These are phyloP conservation scores for Lactarius vividus DNA, from an alignment of 768 basidiomycete genomes.

Conservation along the genomic window DNA sequence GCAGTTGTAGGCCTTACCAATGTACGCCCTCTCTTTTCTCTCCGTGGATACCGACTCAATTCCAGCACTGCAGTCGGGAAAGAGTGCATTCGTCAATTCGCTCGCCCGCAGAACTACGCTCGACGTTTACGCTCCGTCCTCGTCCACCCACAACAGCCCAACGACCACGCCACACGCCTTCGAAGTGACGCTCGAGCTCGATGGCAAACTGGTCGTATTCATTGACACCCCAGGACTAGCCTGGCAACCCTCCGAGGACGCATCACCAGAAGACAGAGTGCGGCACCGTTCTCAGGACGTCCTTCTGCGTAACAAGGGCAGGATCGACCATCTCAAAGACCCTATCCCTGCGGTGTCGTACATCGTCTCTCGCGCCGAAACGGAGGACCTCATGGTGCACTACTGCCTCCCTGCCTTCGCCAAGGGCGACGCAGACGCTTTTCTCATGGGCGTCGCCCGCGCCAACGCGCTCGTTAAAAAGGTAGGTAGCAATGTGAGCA, in stretches of 20 bases:
- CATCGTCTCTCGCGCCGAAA: slow-evolving; percentile 63
- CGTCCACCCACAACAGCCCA: slow-evolving; percentile 48
- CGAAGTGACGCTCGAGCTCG: slow-evolving; percentile 51
- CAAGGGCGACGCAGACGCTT: slow-evolving; percentile 62
- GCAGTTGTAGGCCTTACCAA: slow-evolving; percentile 85
- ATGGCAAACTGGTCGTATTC: slow-evolving; percentile 53
- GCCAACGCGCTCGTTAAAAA: slow-evolving; percentile 74
- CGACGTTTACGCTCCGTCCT: slow-evolving; percentile 52
- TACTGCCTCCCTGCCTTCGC: slow-evolving; percentile 82
- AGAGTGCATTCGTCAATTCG: slow-evolving; percentile 84
- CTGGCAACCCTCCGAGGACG: slow-evolving; percentile 43
- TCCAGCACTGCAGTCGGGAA: slow-evolving; percentile 58
- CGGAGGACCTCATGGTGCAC: slow-evolving; percentile 85
- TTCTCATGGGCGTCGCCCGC: slow-evolving; percentile 76
- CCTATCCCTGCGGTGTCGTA: slow-evolving; percentile 56
- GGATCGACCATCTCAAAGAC: slow-evolving; percentile 84
- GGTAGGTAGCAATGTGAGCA: slow-evolving; percentile 37
- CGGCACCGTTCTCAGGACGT: slow-evolving; percentile 60
- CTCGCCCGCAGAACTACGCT: slow-evolving; percentile 52
- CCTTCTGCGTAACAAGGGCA: slow-evolving; percentile 72
- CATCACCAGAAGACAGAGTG: slow-evolving; percentile 40
- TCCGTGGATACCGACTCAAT: slow-evolving; percentile 2
- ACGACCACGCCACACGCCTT: slow-evolving; percentile 73
- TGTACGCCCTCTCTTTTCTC: slow-evolving; percentile 42
- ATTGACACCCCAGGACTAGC: slow-evolving; percentile 90